Evolutionary conservation across 352 stramenopile species (phyloP).

Genomic region (Thalassiosira livingstoniorum): DNA sequence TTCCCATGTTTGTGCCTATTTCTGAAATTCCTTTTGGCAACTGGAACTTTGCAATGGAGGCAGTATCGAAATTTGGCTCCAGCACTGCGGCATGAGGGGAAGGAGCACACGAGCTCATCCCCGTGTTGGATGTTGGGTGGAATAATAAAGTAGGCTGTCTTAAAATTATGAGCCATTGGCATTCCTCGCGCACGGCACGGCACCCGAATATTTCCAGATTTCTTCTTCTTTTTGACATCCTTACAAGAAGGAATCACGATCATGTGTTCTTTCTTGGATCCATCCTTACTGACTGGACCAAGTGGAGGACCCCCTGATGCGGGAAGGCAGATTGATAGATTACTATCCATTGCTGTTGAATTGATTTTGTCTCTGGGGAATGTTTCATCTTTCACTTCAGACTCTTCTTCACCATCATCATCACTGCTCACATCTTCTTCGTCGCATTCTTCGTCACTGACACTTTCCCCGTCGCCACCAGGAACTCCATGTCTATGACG

Average conservation of each 20-base stretch:
- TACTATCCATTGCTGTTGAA: neutral
- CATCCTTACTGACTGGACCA: conserved; percentile 20
- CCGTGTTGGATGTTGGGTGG: conserved; percentile 66
- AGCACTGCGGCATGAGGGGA: conserved; percentile 58
- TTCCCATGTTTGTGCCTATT: conserved; percentile 75
- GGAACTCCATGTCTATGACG: conserved; percentile 56
- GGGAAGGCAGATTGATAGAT: neutral
- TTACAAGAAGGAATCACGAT: conserved; percentile 39
- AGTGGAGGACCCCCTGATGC: neutral
- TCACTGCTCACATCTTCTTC: conserved; percentile 13
- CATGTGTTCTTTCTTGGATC: conserved; percentile 46
- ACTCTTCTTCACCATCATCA: conserved; percentile 19
- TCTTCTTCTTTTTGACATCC: conserved; percentile 52
- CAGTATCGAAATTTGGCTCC: conserved; percentile 82
- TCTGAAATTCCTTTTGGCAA: conserved; percentile 79
- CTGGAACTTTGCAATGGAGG: conserved; percentile 74
- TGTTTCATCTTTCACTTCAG: neutral
- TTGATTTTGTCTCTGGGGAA: neutral
- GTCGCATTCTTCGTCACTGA: conserved; percentile 22
- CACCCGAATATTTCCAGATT: conserved; percentile 40
- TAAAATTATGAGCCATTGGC: conserved; percentile 75
- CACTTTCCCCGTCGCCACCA: conserved; percentile 27
- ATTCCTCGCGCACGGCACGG: conserved; percentile 74
- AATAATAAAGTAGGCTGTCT: conserved; percentile 79
- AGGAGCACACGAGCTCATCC: conserved; percentile 69